Evolutionary conservation across 805 yeast species (phyloP), one percentile per base, ranked within the genome.

Genomic region (Cyberlindnera subsufficiens): DNA sequence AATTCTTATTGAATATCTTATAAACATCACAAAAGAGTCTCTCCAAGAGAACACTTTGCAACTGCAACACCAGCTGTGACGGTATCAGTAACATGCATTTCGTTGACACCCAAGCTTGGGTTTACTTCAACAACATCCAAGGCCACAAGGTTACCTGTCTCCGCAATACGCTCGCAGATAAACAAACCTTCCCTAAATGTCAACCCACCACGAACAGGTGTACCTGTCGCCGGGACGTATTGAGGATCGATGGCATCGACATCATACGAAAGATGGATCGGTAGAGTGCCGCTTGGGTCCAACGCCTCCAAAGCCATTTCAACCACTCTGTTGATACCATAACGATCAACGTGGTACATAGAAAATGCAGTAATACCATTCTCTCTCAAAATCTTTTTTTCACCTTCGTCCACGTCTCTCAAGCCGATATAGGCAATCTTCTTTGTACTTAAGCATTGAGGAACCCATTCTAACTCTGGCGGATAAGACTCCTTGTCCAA

Each of bases 221-320:
- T 93, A 42, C 99, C 99, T 1, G 99, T 91, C 32, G 97, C 96
- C 16, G 96, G 97, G 13, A 93, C 96, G 59, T 72, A 89, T 48
- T 80, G 74, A 38, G 98, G 98, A 65, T 91, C 99, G 45, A 93
- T 82, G 35, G 97, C 97, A 66, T 91, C 99, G 35, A 91, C 97
- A 60, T 91, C 99, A 61, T 90, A 91, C 22, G 95, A 83, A 51
- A 93, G 67, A 69, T 91, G 96, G 49, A 93, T 74, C 39, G 99
- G 98, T 38, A 53, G 52, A 13, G 74, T 68, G 17, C 78, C 74
- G 42, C 77, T 73, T 14, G 95, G 96, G 65, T 85, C 85, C 54
- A 93, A 70, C 25, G 75, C 73, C 49, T 80, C 78, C 45, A 91
- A 65, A 2, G 99, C 98, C 93, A 86, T 86, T 53, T 87, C 93